Evolutionary conservation across 2,329 filamentous ascomycete species (phyloP).

Genomic region (Boeremia lycopersici): DNA sequence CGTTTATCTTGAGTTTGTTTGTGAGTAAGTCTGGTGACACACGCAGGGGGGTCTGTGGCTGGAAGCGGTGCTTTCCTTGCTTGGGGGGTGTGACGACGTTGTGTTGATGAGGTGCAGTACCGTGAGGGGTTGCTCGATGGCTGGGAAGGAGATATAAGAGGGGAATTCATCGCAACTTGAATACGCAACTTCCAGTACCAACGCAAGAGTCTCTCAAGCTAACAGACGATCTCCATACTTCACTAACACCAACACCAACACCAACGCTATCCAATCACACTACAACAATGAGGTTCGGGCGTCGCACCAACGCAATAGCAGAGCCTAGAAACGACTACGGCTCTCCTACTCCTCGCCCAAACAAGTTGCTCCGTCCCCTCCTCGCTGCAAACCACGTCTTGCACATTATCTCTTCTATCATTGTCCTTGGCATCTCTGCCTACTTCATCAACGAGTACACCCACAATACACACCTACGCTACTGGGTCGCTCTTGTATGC

Average conservation of each 20-base stretch:
- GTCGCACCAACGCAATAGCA: background rate
- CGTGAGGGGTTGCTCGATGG: background rate
- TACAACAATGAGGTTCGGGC: slow-evolving; percentile 7
- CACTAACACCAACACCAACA: background rate
- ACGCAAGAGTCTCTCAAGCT: background rate
- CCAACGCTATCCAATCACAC: background rate
- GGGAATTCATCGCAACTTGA: background rate
- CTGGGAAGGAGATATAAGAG: background rate
- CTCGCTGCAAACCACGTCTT: slow-evolving; percentile 23
- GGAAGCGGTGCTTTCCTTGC: slow-evolving; percentile 6
- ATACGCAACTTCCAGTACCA: background rate
- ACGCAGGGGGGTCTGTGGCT: background rate
- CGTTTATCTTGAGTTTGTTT: background rate
- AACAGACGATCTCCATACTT: background rate
- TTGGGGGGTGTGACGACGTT: slow-evolving; percentile 6
- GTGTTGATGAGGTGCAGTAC: slow-evolving; percentile 1
- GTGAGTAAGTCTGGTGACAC: slow-evolving; percentile 3
- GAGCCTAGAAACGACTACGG: slow-evolving; percentile 19
- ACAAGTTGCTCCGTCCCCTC: slow-evolving; percentile 19
- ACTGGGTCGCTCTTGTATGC: slow-evolving; percentile 25
- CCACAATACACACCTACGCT: slow-evolving; percentile 25
- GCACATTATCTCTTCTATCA: slow-evolving; percentile 24
- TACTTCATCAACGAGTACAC: slow-evolving; percentile 24
- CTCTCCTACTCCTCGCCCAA: slow-evolving; percentile 13
- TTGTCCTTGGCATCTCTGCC: slow-evolving; percentile 25